Base-by-base conservation (phyloP, 1,284 basidiomycete genomes). In the Cronartium ribicola region DNA sequence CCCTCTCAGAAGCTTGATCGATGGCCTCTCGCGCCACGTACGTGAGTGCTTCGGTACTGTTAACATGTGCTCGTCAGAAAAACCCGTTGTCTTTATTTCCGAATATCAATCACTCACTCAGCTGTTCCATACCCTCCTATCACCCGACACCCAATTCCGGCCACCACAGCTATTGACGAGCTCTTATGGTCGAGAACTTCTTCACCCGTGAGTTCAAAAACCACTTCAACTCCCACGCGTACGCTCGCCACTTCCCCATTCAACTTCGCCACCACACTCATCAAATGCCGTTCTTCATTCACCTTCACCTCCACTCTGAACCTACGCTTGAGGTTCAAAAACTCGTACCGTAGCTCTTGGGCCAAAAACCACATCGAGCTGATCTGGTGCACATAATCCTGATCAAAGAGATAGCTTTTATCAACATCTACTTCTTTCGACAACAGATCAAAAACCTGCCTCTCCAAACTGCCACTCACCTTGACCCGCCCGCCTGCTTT, bases 341-440 rank as follows among this genome's bases (percentile, higher is more conserved):
- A 65, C 41, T 73, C 70, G 55, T 65, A 55, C 6, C 43, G 36
- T 6, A 73, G 43, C 43, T 66, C 46, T n/a, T 22, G 46, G 20
- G 63, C 70, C 3, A 57, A 63, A 55, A 66, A 39, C 70, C 70
- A 73, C 17, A 73, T 73, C 40, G 70, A 73, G 5, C n/a, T 66
- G 43, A 73, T 60, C 43, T 73, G 36, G 36, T 73, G 48, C 14
- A 73, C 70, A 39, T 43, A 65, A 40, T 73, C 70, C 70, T 73
- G 40, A 36, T 59, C 20, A 6, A 13, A 51, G 13, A 41, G 10
- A 40, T 36, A 29, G n/a, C 8, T 20, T 57, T 10, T 10, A 57
- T 46, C 44, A 46, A n/a, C 44, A 29, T 57, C 51, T 20, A 57
- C 11, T 41, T 57, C 63, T n/a, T 7, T 11, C 57, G 5, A 48